Base-by-base conservation (phyloP, 2,329 filamentous ascomycete species). In the Aaosphaeria pasadenensis region DNA sequence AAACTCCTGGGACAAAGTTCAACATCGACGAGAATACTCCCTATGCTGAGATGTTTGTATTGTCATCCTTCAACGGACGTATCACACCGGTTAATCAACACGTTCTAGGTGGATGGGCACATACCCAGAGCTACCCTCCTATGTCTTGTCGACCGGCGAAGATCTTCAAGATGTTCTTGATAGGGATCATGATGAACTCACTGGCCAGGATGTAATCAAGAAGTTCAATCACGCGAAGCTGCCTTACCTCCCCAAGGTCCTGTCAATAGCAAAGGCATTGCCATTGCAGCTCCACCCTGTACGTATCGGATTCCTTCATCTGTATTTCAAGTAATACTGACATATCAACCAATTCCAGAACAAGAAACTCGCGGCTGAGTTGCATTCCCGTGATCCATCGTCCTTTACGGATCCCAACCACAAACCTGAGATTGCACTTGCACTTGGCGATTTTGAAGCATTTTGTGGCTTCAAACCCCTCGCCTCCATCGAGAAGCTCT, bases 391-490 rank as follows among this genome's bases (percentile, higher is more conserved):
- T 54, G 77, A 89, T 46, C 86, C 87, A 0, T 69, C 81, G 2
- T 79, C 82, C 48, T 91, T 87, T 65, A 81, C 80, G 1, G 87
- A 91, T 55, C 72, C 80, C 3, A 91, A 91, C 65, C 87, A 91
- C 74, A 91, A 91, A 70, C 87, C 88, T 1, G 87, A 91, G 63
- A 91, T 91, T 45, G 87, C 87, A 1, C 74, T 91, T 1, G 87
- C 87, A 0, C 71, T 91, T 1, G 77, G 79, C 9, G 80, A 83
- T 24, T 91, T 91, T 58, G 87, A 91, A 65, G 83, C 87, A 0
- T 91, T 91, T 57, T 85, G 83, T 7, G 87, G 87, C 5, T 91
- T 85, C 74, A 90, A 88, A 61, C 82, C 85, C 0, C 71, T 87
- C 0, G 60, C 69, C 7, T 74, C 84, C 2, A 84, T 91, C 48